Percentiles rank a stretch among this genome's conserved stretches.
Conservation (phyloP, 257 asterid genomes). For the Solanum lignicaule region DNA sequence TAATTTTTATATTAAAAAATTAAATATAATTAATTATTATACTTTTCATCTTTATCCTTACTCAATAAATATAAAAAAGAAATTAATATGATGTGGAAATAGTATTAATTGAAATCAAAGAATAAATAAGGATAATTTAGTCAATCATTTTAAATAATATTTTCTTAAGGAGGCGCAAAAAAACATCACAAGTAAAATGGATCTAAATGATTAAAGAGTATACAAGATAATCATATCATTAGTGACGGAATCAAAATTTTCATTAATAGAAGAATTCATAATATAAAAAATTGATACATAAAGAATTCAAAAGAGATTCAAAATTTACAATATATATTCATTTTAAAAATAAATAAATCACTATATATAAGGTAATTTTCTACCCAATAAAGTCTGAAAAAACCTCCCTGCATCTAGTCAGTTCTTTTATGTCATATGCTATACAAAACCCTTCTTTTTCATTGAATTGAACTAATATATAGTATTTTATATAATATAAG, state of each 20-base stretch:
- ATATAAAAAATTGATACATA: too few relatives aligned
- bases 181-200: too few relatives aligned
- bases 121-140: too few relatives aligned
- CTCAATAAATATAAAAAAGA: background rate
- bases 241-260: background rate
- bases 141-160: too few relatives aligned
- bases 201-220: background rate
- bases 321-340: background rate
- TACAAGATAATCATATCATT: background rate
- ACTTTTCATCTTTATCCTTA: background rate
- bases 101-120: background rate
- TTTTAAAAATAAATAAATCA: too few relatives aligned
- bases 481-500: background rate
- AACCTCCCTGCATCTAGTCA: background rate
- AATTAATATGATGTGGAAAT: too few relatives aligned
- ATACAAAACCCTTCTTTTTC: background rate
- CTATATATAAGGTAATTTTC: too few relatives aligned
- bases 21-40: too few relatives aligned
- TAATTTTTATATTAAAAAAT: too few relatives aligned
- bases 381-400: background rate
- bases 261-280: too few relatives aligned
- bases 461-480: background rate
- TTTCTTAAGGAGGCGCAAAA: too few relatives aligned
- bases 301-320: too few relatives aligned
- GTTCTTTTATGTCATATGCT: background rate